Percentiles rank a stretch among this genome's conserved stretches.
Conservation (phyloP, 1,284 basidiomycete genomes). For the Trametes pubescens region DNA sequence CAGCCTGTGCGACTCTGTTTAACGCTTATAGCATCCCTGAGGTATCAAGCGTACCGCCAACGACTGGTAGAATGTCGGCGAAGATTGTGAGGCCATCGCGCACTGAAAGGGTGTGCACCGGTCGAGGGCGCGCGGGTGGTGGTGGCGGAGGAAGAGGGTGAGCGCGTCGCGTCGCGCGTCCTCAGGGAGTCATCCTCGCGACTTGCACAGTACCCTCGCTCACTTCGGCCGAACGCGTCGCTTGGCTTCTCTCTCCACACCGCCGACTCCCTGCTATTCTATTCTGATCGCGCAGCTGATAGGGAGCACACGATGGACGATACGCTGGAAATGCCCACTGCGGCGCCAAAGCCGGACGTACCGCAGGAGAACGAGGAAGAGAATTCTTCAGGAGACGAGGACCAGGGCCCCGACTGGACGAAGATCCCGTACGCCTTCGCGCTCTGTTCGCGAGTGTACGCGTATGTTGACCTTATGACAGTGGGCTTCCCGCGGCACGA, state of each 20-base stretch:
- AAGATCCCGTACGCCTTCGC: slow-evolving; percentile 53
- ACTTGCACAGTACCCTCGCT: slow-evolving; percentile 73
- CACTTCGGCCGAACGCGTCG: slow-evolving; percentile 81
- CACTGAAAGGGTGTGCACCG: not conserved
- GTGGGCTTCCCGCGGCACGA: slow-evolving; percentile 38
- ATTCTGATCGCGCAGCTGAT: not conserved
- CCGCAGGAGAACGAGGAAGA: slow-evolving; percentile 48
- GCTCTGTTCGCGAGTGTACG: not conserved
- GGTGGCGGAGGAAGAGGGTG: slow-evolving; percentile 4
- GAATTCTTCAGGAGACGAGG: slow-evolving; percentile 61
- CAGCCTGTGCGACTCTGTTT: slow-evolving; percentile 61
- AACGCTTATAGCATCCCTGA: not conserved
- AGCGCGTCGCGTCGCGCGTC: slow-evolving; percentile 13
- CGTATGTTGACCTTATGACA: not conserved
- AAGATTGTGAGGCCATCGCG: slow-evolving; percentile 29
- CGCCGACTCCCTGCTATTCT: not conserved
- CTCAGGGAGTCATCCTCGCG: slow-evolving; percentile 14
- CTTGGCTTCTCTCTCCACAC: slow-evolving; percentile 52
- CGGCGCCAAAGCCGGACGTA: slow-evolving; percentile 25
- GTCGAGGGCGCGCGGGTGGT: not conserved
- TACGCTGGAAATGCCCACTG: slow-evolving; percentile 41
- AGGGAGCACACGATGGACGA: slow-evolving; percentile 44
- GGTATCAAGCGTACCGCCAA: slow-evolving; percentile 35
- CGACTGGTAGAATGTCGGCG: slow-evolving; percentile 41
- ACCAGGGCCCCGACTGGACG: slow-evolving; percentile 66